These are phyloP conservation scores for Neurospora sp. DNA, from an alignment of 2,329 filamentous ascomycete species.

Conservation along the genomic window DNA sequence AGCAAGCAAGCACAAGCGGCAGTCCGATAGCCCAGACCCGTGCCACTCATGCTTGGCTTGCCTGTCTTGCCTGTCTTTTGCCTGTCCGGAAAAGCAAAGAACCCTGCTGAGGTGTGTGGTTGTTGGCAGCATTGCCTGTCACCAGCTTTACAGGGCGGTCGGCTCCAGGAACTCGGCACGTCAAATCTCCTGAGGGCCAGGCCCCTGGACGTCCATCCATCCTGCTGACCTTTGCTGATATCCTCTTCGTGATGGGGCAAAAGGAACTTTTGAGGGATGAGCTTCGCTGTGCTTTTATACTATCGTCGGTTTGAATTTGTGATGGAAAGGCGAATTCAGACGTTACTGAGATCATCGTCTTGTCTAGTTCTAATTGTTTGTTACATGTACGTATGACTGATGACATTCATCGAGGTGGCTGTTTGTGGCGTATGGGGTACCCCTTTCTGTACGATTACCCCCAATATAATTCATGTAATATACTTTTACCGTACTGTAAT, in stretches of 20 bases:
- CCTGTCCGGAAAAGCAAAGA: not conserved
- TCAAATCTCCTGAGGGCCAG: not conserved
- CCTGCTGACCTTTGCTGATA: not conserved
- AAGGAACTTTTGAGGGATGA: not conserved
- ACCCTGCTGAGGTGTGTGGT: not conserved
- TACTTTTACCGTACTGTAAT: not conserved
- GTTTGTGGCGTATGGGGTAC: not conserved
- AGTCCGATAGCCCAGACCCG: not conserved
- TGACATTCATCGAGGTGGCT: not conserved
- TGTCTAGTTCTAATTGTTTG: not conserved
- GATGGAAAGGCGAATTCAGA: not conserved
- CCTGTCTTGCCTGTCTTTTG: not conserved
- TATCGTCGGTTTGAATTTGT: not conserved
- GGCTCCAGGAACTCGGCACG: not conserved
- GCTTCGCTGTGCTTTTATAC: not conserved
- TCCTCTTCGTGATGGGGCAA: not conserved
- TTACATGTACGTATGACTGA: not conserved
- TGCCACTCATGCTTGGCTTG: not conserved
- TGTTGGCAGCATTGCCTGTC: not conserved
- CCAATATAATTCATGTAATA: not conserved
- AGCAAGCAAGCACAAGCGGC: not conserved
- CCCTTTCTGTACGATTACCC: not conserved
- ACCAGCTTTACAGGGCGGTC: not conserved
- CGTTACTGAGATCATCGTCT: not conserved
- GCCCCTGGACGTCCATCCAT: not conserved